Evolutionary conservation across 2,329 filamentous ascomycete species (phyloP), one percentile per base, ranked within the genome.

Genomic region (Gaeumannomyces sp.): DNA sequence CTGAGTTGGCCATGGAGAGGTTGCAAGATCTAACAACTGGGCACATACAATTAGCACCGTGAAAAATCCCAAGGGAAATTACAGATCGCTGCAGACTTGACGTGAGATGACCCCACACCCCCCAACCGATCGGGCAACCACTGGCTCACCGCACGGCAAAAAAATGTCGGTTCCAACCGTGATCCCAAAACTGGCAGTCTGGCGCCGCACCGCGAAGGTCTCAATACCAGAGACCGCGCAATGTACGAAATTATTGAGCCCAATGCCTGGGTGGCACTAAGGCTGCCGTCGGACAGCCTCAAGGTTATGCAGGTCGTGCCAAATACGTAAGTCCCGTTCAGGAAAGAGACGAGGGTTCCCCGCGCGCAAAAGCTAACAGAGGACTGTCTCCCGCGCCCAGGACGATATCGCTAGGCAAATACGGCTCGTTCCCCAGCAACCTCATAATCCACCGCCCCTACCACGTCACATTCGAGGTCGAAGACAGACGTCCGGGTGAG

Each of bases 361-460:
- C n/a, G 25, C 60, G 14, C 22, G 45, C n/a, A 33, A 64, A 63
- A 56, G 45, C 22, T 53, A 25, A 50, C 16, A 53, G 19, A 53
- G n/a, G 45, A 69, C 56, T 57, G 62, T 66, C 62, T 63, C 59
- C 35, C 45, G 59, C 60, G 38, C 58, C 60, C 71, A 97, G 93
- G 57, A 91, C 87, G 59, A 90, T 98, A 69, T 92, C 91, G 1
- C 82, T 98, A 45, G 93, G 93, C 65, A 98, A 97, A 85, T 96
- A 95, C 75, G 95, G 95, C 68, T 87, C 87, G 2, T 97, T 99
- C 73, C 89, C 92, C 22, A 88, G 91, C 63, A 97, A 98, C 73
- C 85, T 95, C 38, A 86, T 99, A 60, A 85, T 99, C 68, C 90
- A 92, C n/a, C 89, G 95, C 10, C 95, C 95, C 0, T 97, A 92